A percentile compares a stretch with the other conserved stretches of the same genome.
Conservation (phyloP, 1,284 basidiomycete genomes). For the Cystobasidium sp. region DNA sequence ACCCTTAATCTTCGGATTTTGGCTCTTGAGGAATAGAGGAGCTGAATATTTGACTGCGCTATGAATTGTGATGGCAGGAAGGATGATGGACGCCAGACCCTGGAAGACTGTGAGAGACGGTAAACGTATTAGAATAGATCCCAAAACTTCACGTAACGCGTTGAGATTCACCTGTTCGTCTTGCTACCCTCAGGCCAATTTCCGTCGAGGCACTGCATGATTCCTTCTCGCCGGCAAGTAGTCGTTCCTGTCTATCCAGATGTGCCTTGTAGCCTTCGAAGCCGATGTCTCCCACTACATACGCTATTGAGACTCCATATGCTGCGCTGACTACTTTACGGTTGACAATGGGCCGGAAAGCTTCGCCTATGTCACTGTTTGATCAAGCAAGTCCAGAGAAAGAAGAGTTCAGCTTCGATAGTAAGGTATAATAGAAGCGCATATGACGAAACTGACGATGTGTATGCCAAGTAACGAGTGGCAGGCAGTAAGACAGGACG, state of each 20-base stretch:
- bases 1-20: conserved; percentile 34
- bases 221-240: conserved; percentile 65
- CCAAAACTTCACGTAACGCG: too few species aligned
- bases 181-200: conserved; percentile 32
- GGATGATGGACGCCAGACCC: conserved; percentile 79
- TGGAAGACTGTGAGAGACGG: conserved; percentile 70
- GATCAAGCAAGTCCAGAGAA: not conserved
- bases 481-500: conserved; percentile 47
- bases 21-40: conserved; percentile 39
- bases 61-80: conserved; percentile 71
- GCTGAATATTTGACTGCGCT: conserved; percentile 66
- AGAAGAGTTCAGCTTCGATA: not conserved
- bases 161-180: too few species aligned
- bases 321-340: conserved; percentile 78
- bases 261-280: conserved; percentile 89
- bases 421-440: not conserved
- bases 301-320: conserved; percentile 61
- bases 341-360: conserved; percentile 83
- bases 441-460: conserved; percentile 1
- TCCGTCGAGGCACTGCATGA: conserved; percentile 31
- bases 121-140: too few species aligned
- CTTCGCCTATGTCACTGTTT: conserved; percentile 87
- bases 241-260: conserved; percentile 67
- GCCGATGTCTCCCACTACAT: conserved; percentile 74
- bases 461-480: conserved; percentile 48